phyloP scores from a whole-genome alignment of 2,329 filamentous ascomycete genomes.

The Myriosclerotinia duriaeana region DNA sequence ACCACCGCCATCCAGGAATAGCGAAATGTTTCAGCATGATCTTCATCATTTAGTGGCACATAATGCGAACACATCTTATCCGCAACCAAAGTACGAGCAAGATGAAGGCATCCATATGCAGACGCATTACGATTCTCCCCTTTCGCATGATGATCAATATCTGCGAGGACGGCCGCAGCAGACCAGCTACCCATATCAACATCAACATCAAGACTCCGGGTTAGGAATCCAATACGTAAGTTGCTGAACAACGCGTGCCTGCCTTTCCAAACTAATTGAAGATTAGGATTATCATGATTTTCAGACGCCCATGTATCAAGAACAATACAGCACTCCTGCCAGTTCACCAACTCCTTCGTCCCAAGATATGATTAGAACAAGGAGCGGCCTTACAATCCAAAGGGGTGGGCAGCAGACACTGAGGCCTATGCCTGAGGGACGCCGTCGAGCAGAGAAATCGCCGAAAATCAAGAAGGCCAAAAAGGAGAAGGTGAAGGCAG shows the following conservation, averaged over 20 bases:
- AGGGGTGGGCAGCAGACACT: slow-evolving; percentile 32
- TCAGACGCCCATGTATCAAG: slow-evolving; percentile 32
- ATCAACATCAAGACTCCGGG: slow-evolving; percentile 36
- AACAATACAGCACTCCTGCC: slow-evolving; percentile 52
- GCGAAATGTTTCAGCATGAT: slow-evolving; percentile 45
- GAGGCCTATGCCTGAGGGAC: slow-evolving; percentile 36
- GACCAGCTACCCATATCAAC: slow-evolving; percentile 34
- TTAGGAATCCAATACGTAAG: slow-evolving; percentile 37
- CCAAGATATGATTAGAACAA: slow-evolving; percentile 36
- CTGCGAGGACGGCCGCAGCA: slow-evolving; percentile 29
- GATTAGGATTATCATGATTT: slow-evolving; percentile 31
- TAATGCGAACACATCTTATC: slow-evolving; percentile 42
- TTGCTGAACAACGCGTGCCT: background rate
- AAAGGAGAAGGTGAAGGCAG: slow-evolving; percentile 45
- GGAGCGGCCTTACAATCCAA: slow-evolving; percentile 35
- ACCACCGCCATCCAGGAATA: slow-evolving; percentile 45
- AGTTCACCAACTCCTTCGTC: slow-evolving; percentile 51
- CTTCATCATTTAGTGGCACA: slow-evolving; percentile 49
- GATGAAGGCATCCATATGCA: slow-evolving; percentile 34
- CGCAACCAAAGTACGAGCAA: slow-evolving; percentile 34
- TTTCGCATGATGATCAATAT: slow-evolving; percentile 30
- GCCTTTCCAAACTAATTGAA: slow-evolving; percentile 29
- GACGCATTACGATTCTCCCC: slow-evolving; percentile 37
- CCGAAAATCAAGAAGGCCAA: slow-evolving; percentile 42
- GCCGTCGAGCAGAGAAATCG: slow-evolving; percentile 32